phyloP scores from a whole-genome alignment of 2,329 filamentous ascomycete species.

The Exophiala oligosperma region DNA sequence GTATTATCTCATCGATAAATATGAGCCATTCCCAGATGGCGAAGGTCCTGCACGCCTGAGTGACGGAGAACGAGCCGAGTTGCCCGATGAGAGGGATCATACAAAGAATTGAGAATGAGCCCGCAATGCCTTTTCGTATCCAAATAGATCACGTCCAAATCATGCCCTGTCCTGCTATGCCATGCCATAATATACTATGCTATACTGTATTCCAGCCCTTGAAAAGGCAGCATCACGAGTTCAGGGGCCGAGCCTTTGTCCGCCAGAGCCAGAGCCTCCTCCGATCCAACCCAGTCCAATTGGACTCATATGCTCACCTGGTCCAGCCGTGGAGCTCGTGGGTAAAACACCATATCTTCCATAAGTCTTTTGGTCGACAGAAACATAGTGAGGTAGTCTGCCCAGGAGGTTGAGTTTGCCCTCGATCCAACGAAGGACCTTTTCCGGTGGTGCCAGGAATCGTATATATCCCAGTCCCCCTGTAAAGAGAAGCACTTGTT shows the following conservation, averaged over 20 bases:
- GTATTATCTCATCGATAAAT: conserved; percentile 31
- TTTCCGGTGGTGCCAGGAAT: conserved; percentile 85
- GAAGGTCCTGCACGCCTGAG: conserved; percentile 23
- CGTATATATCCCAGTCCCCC: conserved; percentile 86
- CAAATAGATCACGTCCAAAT: too few species aligned
- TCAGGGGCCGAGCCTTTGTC: conserved; percentile 65
- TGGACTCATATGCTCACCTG: conserved; percentile 33
- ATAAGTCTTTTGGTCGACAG: conserved; percentile 93
- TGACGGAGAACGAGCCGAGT: conserved; percentile 16
- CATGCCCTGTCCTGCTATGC: neutral
- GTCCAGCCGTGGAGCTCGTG: conserved; percentile 41
- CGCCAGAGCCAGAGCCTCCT: conserved; percentile 10
- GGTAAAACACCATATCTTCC: conserved; percentile 89
- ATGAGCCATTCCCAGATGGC: conserved; percentile 27
- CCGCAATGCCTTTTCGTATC: too few species aligned
- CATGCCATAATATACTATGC: neutral
- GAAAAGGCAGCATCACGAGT: conserved; percentile 48
- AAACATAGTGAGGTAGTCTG: conserved; percentile 86
- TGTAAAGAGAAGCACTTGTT: conserved; percentile 36
- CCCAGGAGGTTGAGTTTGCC: conserved; percentile 81
- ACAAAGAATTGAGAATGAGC: conserved; percentile 4
- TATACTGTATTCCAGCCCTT: too few species aligned
- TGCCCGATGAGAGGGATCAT: conserved; percentile 24
- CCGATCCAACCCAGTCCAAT: conserved; percentile 62
- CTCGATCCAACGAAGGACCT: conserved; percentile 83